Percentiles rank a stretch among this genome's conserved stretches.
Conservation (phyloP, 306 rosid species). For the Datisca glomerata region DNA sequence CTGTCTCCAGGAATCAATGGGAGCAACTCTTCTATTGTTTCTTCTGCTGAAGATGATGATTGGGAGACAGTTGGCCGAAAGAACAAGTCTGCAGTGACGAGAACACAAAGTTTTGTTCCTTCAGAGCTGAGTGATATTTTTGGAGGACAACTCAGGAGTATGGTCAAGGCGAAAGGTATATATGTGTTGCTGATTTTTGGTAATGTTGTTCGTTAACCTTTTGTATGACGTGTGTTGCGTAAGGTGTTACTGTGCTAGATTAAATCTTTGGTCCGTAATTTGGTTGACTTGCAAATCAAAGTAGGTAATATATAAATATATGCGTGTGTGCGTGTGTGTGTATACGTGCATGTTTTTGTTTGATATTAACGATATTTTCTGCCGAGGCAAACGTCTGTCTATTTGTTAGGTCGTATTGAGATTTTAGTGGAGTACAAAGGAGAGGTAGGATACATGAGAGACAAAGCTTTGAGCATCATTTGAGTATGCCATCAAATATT, state of each 20-base stretch:
- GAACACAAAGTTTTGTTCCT: constrained; percentile 76
- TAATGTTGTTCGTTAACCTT: neutral
- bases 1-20: constrained; percentile 34
- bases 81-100: constrained; percentile 90
- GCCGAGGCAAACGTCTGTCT: no score
- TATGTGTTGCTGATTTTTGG: constrained; percentile 1
- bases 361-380: no score
- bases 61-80: constrained; percentile 97
- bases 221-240: neutral
- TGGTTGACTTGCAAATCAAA: no score
- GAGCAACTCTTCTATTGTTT: constrained; percentile 50
- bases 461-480: no score
- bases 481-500: neutral
- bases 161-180: constrained; percentile 73
- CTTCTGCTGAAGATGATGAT: constrained; percentile 80
- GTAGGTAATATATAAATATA: no score
- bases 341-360: no score
- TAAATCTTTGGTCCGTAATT: no score
- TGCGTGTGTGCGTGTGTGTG: no score
- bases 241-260: no score
- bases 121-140: constrained; percentile 75
- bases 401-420: no score
- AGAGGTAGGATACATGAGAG: no score
- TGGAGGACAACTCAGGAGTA: constrained; percentile 75
- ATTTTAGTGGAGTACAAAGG: no score